A percentile compares a stretch with the other conserved stretches of the same genome.
phyloP scores from a whole-genome alignment of 208 protist species.

The Leishmania turanica region DNA sequence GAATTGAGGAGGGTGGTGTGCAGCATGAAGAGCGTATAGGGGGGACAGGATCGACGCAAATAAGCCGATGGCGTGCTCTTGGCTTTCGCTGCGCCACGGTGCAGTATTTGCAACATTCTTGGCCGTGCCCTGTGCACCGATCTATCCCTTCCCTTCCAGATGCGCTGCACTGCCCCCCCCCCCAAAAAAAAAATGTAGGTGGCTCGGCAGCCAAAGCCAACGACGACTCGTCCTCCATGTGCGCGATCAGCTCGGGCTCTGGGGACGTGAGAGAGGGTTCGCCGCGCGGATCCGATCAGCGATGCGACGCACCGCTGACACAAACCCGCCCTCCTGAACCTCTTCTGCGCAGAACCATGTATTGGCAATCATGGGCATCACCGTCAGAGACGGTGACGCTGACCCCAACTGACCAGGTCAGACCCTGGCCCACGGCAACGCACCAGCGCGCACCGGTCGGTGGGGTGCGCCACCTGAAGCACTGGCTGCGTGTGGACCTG shows the following conservation, averaged over 20 bases:
- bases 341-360: background rate
- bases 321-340: background rate
- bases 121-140: conserved; percentile 10
- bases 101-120: conserved; percentile 21
- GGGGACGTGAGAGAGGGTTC: conserved; percentile 22
- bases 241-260: conserved; percentile 1
- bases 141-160: conserved; percentile 16
- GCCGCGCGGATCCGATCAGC: conserved; percentile 13
- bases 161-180: conserved; percentile 2
- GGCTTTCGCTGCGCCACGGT: background rate
- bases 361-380: conserved; percentile 2
- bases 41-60: conserved; percentile 4
- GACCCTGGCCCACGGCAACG: background rate
- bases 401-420: background rate
- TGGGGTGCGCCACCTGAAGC: background rate
- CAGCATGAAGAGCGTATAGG: conserved; percentile 6
- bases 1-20: conserved; percentile 20
- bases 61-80: conserved; percentile 2
- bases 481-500: background rate
- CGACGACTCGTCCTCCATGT: conserved; percentile 8
- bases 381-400: background rate
- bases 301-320: background rate
- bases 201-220: background rate
- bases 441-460: conserved; percentile 7
- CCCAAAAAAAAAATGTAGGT: conserved; percentile 12